A percentile compares a stretch with the other conserved stretches of the same genome.
Evolutionary conservation across 192 early-diverging fungal genomes (phyloP).

Genomic region (Coemansia sp.): DNA sequence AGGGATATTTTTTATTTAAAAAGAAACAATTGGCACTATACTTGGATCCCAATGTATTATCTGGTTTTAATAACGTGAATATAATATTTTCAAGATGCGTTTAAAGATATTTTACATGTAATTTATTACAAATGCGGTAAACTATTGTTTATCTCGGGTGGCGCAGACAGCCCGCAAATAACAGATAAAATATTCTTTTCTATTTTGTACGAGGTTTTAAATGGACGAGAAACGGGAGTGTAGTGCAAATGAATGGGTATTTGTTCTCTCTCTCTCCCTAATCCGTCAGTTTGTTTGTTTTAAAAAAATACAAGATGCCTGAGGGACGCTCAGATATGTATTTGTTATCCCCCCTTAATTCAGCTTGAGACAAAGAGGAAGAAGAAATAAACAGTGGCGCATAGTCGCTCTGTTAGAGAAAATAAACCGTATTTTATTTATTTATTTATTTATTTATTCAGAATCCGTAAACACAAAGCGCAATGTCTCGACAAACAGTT

Average conservation of each 20-base stretch:
- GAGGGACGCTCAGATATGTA: neutral
- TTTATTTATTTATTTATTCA: neutral
- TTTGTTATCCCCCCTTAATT: too few relatives aligned
- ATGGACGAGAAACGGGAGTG: too few relatives aligned
- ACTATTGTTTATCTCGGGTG: neutral
- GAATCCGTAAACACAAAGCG: neutral
- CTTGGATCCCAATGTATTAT: neutral
- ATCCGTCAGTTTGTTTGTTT: neutral
- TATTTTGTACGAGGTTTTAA: neutral
- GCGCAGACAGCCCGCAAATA: neutral
- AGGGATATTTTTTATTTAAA: neutral
- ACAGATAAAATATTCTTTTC: neutral
- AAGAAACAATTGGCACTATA: neutral
- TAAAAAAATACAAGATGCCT: neutral
- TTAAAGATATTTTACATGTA: neutral
- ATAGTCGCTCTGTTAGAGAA: neutral
- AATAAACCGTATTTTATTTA: too few relatives aligned
- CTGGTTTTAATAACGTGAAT: neutral
- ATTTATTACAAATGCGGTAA: neutral
- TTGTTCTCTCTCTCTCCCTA: too few relatives aligned
- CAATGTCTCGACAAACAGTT: conserved; percentile 11
- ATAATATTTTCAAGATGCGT: too few relatives aligned
- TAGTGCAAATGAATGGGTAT: too few relatives aligned
- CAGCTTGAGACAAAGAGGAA: too few relatives aligned
- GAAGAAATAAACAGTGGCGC: neutral